phyloP scores from a whole-genome alignment of 495 filamentous ascomycete genomes.

The Astrocystis sublimbata region DNA sequence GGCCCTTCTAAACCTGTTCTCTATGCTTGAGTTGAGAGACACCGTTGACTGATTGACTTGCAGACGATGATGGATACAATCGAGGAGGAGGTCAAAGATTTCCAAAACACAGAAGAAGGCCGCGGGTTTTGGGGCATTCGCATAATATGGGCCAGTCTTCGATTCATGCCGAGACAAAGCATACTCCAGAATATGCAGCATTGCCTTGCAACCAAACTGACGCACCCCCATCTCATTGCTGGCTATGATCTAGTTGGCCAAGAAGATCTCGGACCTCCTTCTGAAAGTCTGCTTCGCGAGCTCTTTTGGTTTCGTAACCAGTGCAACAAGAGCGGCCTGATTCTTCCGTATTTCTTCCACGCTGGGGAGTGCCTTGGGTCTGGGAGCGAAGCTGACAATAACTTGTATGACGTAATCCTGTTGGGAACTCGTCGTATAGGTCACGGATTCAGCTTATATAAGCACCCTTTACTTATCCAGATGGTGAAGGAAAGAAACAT shows the following conservation, averaged over 20 bases:
- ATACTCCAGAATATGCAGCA: conserved; percentile 80
- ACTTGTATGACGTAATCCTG: conserved; percentile 87
- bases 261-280: conserved; percentile 74
- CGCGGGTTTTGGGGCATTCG: conserved; percentile 79
- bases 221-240: conserved; percentile 76
- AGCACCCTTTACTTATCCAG: conserved; percentile 85
- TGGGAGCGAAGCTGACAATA: conserved; percentile 73
- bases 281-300: conserved; percentile 75
- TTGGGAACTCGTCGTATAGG: conserved; percentile 87
- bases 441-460: conserved; percentile 83
- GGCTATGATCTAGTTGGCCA: conserved; percentile 92
- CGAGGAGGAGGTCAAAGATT: conserved; percentile 73
- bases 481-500: conserved; percentile 86
- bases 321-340: conserved; percentile 72
- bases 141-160: conserved; percentile 82
- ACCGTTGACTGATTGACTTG: too few relatives aligned
- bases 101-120: conserved; percentile 69
- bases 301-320: conserved; percentile 90
- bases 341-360: conserved; percentile 94
- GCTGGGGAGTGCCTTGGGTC: conserved; percentile 84
- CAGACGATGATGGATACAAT: conserved; percentile 70
- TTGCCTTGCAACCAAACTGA: conserved; percentile 76
- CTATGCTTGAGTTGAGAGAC: too few relatives aligned
- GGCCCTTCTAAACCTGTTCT: too few relatives aligned
- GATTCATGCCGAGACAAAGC: conserved; percentile 57